Base-by-base conservation (phyloP, 192 early-diverging fungal species). In the Backusella liffmaniae region DNA sequence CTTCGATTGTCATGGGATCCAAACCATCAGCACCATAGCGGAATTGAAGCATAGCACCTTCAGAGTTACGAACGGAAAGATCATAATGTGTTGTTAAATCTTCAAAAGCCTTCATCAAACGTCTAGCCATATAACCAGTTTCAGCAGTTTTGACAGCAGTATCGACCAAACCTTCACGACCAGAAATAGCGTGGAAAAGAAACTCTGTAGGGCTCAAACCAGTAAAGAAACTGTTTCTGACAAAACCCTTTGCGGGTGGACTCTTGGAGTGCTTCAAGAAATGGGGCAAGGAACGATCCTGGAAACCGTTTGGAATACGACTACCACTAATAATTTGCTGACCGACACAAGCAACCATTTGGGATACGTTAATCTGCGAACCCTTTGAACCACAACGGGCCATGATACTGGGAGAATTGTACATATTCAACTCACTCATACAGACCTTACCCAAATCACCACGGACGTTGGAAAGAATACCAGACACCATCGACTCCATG, bases 131-230 rank as follows among this genome's bases (percentile, higher is more conserved):
- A 82, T 98, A 98, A 56, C 98, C 98, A 5, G 98, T 99, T 86
- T 99, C 98, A 29, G 98, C 98, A 66, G 98, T 99, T 79, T 99
- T 99, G 81, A 99, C 98, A 65, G 98, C 98, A 7, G 98, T 99
- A 86, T 99, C 98, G 44, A 99, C 96, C 71, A 99, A 88, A 85
- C 98, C 98, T 91, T 99, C 98, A 86, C 98, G 96, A 82, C 98
- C 98, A 62, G 97, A 98, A 15, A 98, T 94, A 71, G 97, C 98
- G 86, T 99, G 98, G 90, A 99, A 99, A 70, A 99, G 86, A 84
- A 99, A 99, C 82, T 99, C 98, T 1, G 95, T 92, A 4, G 98
- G 97, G 12, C 94, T 91, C n/a, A 99, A 85, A 8, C 98, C 98
- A 67, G 89, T 91, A 85, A 92, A 99, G 88, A 99, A 99, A 86